Evolutionary conservation across 163 green algal species (phyloP).

Genomic region (Chlamydomonas reinhardtii): DNA sequence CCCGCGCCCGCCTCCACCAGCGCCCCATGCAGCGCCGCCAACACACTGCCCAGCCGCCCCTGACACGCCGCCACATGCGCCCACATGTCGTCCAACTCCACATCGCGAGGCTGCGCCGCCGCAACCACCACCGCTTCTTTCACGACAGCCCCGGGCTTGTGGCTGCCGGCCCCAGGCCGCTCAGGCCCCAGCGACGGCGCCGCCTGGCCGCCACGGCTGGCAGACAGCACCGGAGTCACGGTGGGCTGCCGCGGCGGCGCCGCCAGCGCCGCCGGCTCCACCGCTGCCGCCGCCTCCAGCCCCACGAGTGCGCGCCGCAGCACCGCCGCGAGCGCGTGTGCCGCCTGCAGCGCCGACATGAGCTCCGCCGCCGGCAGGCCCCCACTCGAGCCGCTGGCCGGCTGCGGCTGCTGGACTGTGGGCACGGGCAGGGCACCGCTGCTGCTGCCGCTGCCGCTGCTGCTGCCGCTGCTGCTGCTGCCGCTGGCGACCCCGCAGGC

Average conservation of each 20-base stretch:
- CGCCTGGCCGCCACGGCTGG: neutral
- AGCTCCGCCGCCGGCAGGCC: neutral
- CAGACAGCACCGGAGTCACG: neutral
- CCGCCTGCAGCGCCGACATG: neutral
- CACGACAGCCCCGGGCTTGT: neutral
- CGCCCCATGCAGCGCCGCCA: constrained; percentile 11
- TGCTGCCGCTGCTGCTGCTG: too few species aligned
- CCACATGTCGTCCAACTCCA: constrained; percentile 37
- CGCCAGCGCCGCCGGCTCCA: neutral
- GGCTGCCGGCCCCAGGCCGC: neutral
- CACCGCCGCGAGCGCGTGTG: neutral
- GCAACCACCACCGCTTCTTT: too few species aligned
- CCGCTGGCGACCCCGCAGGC: too few species aligned
- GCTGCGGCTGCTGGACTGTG: neutral
- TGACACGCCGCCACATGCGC: constrained; percentile 12
- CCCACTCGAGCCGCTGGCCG: neutral
- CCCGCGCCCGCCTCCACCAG: neutral
- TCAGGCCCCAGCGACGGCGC: neutral
- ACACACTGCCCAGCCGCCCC: constrained; percentile 13
- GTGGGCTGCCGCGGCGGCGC: constrained; percentile 18
- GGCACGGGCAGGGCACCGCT: neutral
- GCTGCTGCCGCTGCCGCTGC: neutral
- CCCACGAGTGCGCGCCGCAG: constrained; percentile 11
- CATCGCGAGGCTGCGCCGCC: too few species aligned
- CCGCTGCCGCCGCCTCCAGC: neutral